A percentile compares a stretch with the other conserved stretches of the same genome.
phyloP scores from a whole-genome alignment of 2,329 filamentous ascomycete genomes.

The Ophioceras dolichostomum region DNA sequence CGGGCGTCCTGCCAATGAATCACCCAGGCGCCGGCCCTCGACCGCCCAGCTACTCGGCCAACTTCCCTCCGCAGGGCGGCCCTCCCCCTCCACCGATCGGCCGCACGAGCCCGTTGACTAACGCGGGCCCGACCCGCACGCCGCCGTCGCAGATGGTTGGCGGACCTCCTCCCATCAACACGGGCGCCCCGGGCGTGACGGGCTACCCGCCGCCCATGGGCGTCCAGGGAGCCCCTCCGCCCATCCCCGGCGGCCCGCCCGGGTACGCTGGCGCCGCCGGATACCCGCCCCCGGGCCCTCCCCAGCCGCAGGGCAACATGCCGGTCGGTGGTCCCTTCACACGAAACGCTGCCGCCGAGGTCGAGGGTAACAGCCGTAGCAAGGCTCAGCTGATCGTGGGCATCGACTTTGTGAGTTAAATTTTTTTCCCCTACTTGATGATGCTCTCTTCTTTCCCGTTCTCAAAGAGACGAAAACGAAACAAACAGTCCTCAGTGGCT shows the following conservation, averaged over 20 bases:
- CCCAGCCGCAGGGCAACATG: constrained; percentile 12
- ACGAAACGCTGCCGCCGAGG: constrained; percentile 49
- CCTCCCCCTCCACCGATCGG: constrained; percentile 35
- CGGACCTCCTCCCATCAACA: constrained; percentile 57
- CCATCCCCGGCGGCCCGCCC: constrained; percentile 28
- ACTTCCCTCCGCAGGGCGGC: constrained; percentile 30
- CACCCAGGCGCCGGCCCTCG: constrained; percentile 46
- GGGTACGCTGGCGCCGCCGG: constrained; percentile 33
- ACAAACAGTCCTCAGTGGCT: too few relatives aligned
- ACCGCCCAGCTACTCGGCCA: constrained; percentile 51
- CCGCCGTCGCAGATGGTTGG: constrained; percentile 49
- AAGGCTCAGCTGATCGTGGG: constrained; percentile 97
- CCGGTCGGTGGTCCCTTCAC: constrained; percentile 22
- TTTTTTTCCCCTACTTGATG: background rate
- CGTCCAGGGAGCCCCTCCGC: constrained; percentile 27
- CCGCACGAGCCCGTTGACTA: constrained; percentile 39
- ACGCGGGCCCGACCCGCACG: constrained; percentile 36
- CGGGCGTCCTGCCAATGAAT: constrained; percentile 53
- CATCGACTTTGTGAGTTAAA: constrained; percentile 78
- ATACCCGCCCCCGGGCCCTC: constrained; percentile 32
- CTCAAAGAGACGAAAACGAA: too few relatives aligned
- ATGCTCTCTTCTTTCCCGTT: too few relatives aligned
- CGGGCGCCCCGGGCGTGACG: constrained; percentile 37
- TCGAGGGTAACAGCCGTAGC: constrained; percentile 77
- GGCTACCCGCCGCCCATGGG: constrained; percentile 48